Conservation (phyloP, 2,329 filamentous ascomycete genomes). For the Plenodomus lindquistii region DNA sequence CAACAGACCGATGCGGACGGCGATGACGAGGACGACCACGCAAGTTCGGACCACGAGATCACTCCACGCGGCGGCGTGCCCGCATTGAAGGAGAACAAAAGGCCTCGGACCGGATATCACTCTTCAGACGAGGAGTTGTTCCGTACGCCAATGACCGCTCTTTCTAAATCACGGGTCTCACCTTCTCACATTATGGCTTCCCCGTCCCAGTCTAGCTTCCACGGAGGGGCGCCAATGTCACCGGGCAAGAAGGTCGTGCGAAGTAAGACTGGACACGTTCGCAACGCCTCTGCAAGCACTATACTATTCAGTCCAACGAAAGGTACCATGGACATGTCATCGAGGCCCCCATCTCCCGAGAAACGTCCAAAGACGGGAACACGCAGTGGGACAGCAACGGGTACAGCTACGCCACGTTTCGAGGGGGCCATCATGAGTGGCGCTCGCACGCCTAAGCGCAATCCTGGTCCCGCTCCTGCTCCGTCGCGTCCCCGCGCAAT, state of each 20-base stretch:
- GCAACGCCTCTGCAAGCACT: conserved; percentile 79
- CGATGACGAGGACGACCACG: conserved; percentile 73
- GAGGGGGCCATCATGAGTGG: conserved; percentile 25
- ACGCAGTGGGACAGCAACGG: conserved; percentile 39
- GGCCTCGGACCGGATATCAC: conserved; percentile 30
- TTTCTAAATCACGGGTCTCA: conserved; percentile 31
- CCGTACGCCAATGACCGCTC: conserved; percentile 47
- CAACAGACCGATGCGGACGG: conserved; percentile 81
- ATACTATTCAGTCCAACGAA: conserved; percentile 76
- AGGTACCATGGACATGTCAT: conserved; percentile 42
- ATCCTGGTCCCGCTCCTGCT: conserved; percentile 26
- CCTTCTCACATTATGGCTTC: conserved; percentile 27
- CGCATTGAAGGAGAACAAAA: conserved; percentile 33
- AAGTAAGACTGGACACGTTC: conserved; percentile 59
- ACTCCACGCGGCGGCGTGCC: conserved; percentile 19
- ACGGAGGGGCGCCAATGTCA: conserved; percentile 39
- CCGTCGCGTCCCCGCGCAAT: conserved; percentile 37
- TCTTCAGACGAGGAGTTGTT: conserved; percentile 50
- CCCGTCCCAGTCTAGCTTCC: conserved; percentile 35
- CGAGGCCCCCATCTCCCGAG: conserved; percentile 35
- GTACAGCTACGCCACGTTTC: conserved; percentile 36
- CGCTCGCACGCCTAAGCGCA: conserved; percentile 50
- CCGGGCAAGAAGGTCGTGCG: conserved; percentile 26
- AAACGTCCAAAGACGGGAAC: conserved; percentile 33
- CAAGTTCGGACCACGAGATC: conserved; percentile 30